These are phyloP conservation scores for Tuber indicum DNA, from an alignment of 495 filamentous ascomycete genomes.

Conservation along the genomic window DNA sequence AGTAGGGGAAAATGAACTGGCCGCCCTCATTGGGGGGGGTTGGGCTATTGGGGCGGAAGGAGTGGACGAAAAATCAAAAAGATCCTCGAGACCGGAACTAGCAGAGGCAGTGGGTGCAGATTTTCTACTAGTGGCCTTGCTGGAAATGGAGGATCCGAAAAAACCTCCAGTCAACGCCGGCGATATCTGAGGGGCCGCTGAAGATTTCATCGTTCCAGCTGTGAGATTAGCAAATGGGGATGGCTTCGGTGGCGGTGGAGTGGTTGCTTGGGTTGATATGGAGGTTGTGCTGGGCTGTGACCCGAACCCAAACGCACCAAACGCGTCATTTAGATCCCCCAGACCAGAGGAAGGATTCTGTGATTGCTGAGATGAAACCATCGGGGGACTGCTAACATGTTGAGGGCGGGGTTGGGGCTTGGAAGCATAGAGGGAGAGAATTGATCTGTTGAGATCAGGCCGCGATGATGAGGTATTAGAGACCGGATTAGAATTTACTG, in stretches of 20 bases:
- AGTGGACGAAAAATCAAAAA: slow-evolving; percentile 73
- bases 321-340: slow-evolving; percentile 78
- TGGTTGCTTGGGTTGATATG: slow-evolving; percentile 50
- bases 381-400: slow-evolving; percentile 19
- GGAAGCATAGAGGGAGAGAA: slow-evolving; percentile 88
- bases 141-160: slow-evolving; percentile 59
- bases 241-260: slow-evolving; percentile 53
- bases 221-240: slow-evolving; percentile 69
- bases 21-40: slow-evolving; percentile 46
- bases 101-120: slow-evolving; percentile 45
- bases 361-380: slow-evolving; percentile 43
- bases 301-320: slow-evolving; percentile 70
- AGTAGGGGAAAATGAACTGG: slow-evolving; percentile 50
- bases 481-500: slow-evolving; percentile 39
- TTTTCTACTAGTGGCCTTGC: slow-evolving; percentile 51
- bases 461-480: slow-evolving; percentile 51
- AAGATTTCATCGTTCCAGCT: slow-evolving; percentile 51
- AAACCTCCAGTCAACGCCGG: slow-evolving; percentile 65
- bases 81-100: slow-evolving; percentile 57
- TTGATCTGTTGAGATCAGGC: slow-evolving; percentile 94
- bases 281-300: slow-evolving; percentile 41
- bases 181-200: slow-evolving; percentile 50
- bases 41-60: slow-evolving; percentile 47
- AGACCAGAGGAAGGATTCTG: slow-evolving; percentile 51
- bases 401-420: slow-evolving; percentile 63